phyloP scores from a whole-genome alignment of 805 yeast genomes.

The Sugiyamaella boreocaroliniensis region DNA sequence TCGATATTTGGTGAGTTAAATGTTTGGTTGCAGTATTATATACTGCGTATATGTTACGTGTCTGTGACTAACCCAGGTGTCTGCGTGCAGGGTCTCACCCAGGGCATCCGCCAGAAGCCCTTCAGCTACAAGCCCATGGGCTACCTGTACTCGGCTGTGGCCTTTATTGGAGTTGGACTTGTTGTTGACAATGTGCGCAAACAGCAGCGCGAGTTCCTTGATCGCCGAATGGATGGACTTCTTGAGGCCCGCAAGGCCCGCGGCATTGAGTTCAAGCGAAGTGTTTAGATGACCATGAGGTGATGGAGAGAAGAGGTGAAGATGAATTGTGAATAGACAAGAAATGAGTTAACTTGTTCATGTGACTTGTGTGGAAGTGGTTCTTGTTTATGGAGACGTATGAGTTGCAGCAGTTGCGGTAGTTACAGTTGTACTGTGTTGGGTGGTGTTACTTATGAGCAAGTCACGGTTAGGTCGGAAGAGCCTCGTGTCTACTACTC shows the following conservation, averaged over 20 bases:
- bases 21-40: background rate
- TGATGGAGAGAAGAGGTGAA: no score
- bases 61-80: conserved; percentile 14
- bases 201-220: conserved; percentile 26
- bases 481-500: no score
- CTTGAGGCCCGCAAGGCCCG: conserved; percentile 26
- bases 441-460: no score
- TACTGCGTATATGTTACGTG: no score
- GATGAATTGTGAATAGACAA: no score
- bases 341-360: no score
- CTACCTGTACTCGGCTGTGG: conserved; percentile 27
- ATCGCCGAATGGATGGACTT: conserved; percentile 24
- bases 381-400: no score
- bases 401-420: no score
- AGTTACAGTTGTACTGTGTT: no score
- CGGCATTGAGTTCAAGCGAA: conserved; percentile 22
- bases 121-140: conserved; percentile 31
- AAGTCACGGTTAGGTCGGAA: no score
- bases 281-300: background rate
- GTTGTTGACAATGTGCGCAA: conserved; percentile 26
- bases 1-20: conserved; percentile 10
- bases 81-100: conserved; percentile 25
- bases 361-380: no score
- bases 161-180: conserved; percentile 30
- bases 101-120: conserved; percentile 32